A percentile compares a stretch with the other conserved stretches of the same genome.
phyloP scores from a whole-genome alignment of 345 rosid genomes.

The Cardiospermum halicacabum region DNA sequence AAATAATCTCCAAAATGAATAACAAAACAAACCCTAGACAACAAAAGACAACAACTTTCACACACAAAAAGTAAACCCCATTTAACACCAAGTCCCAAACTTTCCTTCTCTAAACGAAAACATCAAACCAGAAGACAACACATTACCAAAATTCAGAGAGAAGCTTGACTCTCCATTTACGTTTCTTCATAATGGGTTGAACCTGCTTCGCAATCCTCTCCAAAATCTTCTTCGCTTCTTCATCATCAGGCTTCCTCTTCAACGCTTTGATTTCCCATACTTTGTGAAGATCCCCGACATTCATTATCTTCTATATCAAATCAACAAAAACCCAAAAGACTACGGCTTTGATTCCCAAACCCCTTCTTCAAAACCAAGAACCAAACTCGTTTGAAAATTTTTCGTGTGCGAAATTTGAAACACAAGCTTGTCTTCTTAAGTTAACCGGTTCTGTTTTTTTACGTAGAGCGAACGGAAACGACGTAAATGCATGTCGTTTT shows the following conservation, averaged over 20 bases:
- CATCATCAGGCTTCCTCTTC: slow-evolving; percentile 59
- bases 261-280: slow-evolving; percentile 74
- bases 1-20: background rate
- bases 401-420: no score
- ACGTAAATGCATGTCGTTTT: no score
- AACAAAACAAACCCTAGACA: background rate
- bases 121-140: background rate
- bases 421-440: no score
- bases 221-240: slow-evolving; percentile 58
- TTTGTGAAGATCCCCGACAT: slow-evolving; percentile 45
- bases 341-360: background rate
- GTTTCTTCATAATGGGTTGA: slow-evolving; percentile 55
- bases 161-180: slow-evolving; percentile 51
- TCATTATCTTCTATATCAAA: background rate
- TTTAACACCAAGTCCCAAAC: background rate
- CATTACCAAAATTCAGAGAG: slow-evolving; percentile 39
- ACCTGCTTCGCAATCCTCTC: slow-evolving; percentile 64
- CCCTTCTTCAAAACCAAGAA: background rate
- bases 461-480: no score
- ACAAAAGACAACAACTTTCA: no score
- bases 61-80: background rate
- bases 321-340: background rate
- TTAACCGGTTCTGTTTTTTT: no score
- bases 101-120: background rate
- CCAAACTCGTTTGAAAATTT: background rate